phyloP scores from a whole-genome alignment of 2,329 filamentous ascomycete genomes.

The Xylariomycetidae sp. region DNA sequence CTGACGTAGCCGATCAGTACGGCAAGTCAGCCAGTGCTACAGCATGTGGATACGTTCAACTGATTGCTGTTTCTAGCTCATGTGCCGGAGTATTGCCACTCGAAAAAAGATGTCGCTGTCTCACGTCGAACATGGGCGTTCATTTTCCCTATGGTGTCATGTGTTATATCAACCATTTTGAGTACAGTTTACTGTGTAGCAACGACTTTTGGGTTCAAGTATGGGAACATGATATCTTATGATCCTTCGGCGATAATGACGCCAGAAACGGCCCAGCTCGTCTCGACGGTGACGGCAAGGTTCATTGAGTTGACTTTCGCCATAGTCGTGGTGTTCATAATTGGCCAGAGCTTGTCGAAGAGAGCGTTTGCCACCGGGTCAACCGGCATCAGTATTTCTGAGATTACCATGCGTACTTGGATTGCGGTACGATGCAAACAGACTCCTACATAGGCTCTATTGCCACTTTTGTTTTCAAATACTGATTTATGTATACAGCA shows the following conservation, averaged over 20 bases:
- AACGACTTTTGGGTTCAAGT: neutral
- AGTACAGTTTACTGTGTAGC: neutral
- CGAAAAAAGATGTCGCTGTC: neutral
- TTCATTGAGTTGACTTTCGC: neutral
- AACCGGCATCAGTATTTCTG: neutral
- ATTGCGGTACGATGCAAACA: too few species aligned
- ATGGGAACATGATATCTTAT: neutral
- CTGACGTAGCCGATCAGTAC: neutral
- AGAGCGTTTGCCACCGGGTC: neutral
- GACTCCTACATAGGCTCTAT: too few species aligned
- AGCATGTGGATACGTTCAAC: too few species aligned
- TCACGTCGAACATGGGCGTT: neutral
- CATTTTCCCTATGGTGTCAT: neutral
- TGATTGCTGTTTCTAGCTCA: too few species aligned
- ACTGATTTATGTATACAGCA: too few species aligned
- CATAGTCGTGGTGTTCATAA: neutral
- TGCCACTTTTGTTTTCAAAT: too few species aligned
- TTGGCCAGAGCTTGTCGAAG: neutral
- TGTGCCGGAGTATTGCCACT: neutral
- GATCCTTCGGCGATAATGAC: neutral
- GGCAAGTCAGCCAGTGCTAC: neutral
- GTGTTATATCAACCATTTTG: neutral
- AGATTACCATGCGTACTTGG: neutral
- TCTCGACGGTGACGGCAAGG: neutral
- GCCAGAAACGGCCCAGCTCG: neutral